Evolutionary conservation across 2,329 filamentous ascomycete genomes (phyloP).

Genomic region (Venturia asperata): DNA sequence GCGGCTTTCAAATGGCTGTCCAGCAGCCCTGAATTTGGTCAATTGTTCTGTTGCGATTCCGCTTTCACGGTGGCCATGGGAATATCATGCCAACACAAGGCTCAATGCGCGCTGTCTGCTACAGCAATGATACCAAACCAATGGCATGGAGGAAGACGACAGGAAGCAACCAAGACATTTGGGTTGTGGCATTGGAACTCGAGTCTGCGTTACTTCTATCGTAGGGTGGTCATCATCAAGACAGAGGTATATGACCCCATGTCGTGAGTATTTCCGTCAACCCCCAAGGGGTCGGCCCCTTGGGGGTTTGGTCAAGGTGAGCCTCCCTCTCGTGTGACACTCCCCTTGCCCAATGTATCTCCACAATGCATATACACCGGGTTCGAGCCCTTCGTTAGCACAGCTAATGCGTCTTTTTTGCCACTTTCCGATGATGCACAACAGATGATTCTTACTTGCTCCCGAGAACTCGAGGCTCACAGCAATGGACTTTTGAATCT

Average conservation of each 20-base stretch:
- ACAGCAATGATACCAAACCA: not conserved
- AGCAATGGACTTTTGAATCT: too few relatives aligned
- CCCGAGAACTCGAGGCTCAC: too few relatives aligned
- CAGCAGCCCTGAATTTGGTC: too few relatives aligned
- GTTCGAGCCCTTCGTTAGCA: not conserved
- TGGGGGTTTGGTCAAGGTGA: not conserved
- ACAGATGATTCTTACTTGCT: too few relatives aligned
- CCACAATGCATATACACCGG: not conserved
- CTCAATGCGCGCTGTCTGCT: not conserved
- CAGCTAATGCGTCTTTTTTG: slow-evolving; percentile 1
- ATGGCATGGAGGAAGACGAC: not conserved
- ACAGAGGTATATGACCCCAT: not conserved
- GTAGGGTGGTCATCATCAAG: not conserved
- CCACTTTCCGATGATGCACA: not conserved
- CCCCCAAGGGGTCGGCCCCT: not conserved
- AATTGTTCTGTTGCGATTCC: too few relatives aligned
- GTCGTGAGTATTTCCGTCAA: not conserved
- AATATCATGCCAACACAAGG: not conserved
- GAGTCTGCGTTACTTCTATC: not conserved
- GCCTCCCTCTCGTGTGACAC: not conserved
- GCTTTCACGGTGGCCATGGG: too few relatives aligned
- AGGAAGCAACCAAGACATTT: not conserved
- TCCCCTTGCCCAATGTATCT: not conserved
- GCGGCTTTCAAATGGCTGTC: too few relatives aligned
- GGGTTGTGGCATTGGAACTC: not conserved